Evolutionary conservation across 805 yeast genomes (phyloP).

Genomic region (Saccharomycopsis babjevae): DNA sequence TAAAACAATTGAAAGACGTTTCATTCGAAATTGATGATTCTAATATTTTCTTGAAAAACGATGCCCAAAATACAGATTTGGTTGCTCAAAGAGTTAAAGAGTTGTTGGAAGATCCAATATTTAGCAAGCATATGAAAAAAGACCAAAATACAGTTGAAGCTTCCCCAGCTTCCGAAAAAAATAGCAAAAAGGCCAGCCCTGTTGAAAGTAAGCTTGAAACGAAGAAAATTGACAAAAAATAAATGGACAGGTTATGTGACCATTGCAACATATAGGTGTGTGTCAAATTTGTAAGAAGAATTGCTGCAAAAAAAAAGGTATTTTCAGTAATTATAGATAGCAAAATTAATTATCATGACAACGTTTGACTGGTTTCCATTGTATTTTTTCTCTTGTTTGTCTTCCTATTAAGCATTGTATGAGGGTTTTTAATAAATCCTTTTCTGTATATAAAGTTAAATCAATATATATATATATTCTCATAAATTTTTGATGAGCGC

Average conservation of each 20-base stretch:
- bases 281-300: too few relatives aligned
- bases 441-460: too few relatives aligned
- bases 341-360: too few relatives aligned
- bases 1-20: slow-evolving; percentile 29
- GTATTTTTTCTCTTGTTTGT: too few relatives aligned
- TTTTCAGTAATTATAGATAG: too few relatives aligned
- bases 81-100: slow-evolving; percentile 53
- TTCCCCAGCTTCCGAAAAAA: not conserved
- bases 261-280: too few relatives aligned
- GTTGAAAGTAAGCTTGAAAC: not conserved
- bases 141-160: slow-evolving; percentile 2
- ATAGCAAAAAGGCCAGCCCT: not conserved
- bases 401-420: too few relatives aligned
- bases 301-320: too few relatives aligned
- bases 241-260: not conserved
- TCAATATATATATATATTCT: too few relatives aligned
- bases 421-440: too few relatives aligned
- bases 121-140: slow-evolving; percentile 27
- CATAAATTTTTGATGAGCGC: too few relatives aligned
- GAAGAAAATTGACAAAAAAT: not conserved
- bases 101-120: slow-evolving; percentile 51
- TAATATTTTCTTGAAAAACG: slow-evolving; percentile 15
- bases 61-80: slow-evolving; percentile 23
- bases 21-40: slow-evolving; percentile 20
- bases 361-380: too few relatives aligned